Conservation (phyloP, 2,329 filamentous ascomycete species). For the Xylariales sp. region DNA sequence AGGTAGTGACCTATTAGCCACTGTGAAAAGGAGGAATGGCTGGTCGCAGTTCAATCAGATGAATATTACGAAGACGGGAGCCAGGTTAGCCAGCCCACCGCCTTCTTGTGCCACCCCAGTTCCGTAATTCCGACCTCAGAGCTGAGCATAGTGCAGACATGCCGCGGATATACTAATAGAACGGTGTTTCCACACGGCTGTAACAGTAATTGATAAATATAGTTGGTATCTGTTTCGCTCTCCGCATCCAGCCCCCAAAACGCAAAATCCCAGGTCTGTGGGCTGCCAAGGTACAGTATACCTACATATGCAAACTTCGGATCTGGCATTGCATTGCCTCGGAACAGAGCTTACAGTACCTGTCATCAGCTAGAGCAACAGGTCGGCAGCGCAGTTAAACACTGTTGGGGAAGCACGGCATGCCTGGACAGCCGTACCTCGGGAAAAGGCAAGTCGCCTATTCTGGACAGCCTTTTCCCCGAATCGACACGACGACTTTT, state of each 20-base stretch:
- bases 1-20: background rate
- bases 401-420: slow-evolving; percentile 28
- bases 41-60: background rate
- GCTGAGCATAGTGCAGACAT: background rate
- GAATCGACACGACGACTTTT: slow-evolving; percentile 10
- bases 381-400: slow-evolving; percentile 6
- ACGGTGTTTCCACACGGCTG: slow-evolving; percentile 17
- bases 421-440: slow-evolving; percentile 29
- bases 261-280: slow-evolving; percentile 30
- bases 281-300: slow-evolving; percentile 35
- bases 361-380: slow-evolving; percentile 13
- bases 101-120: slow-evolving; percentile 17
- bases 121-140: background rate
- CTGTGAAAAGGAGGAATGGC: slow-evolving; percentile 6
- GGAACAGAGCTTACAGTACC: slow-evolving; percentile 5
- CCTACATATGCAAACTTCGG: slow-evolving; percentile 36
- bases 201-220: slow-evolving; percentile 19
- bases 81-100: slow-evolving; percentile 8
- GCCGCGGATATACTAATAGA: background rate
- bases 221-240: slow-evolving; percentile 29
- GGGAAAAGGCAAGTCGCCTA: slow-evolving; percentile 20
- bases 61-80: slow-evolving; percentile 7
- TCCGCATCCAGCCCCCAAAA: slow-evolving; percentile 21
- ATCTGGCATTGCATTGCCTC: slow-evolving; percentile 36
- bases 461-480: slow-evolving; percentile 23